These are phyloP conservation scores for Backusella westeae DNA, from an alignment of 192 early-diverging fungal genomes.

Conservation along the genomic window DNA sequence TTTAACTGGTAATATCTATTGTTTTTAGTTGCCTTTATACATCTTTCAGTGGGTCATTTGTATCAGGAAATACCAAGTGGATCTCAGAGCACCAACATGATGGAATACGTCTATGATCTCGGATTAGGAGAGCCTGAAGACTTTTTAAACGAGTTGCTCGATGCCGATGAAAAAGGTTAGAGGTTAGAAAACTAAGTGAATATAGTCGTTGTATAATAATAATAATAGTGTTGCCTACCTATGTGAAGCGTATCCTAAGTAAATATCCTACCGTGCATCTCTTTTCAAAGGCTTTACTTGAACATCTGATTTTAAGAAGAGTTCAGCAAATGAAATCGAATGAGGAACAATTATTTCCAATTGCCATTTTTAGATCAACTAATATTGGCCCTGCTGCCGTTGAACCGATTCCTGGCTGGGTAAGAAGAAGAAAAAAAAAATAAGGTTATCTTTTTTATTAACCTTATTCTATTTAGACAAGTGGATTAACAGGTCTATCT, in stretches of 20 bases:
- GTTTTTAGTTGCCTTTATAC: constrained; percentile 25
- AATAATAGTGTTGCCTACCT: constrained; percentile 6
- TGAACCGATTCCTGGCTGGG: constrained; percentile 33
- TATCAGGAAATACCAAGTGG: constrained; percentile 22
- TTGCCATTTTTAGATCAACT: constrained; percentile 28
- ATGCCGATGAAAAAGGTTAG: constrained; percentile 19
- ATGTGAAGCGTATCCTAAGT: constrained; percentile 14
- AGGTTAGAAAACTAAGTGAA: constrained; percentile 11
- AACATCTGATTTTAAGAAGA: constrained; percentile 42
- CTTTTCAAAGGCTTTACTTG: constrained; percentile 46
- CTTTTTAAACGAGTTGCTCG: constrained; percentile 19
- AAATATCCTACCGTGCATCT: constrained; percentile 47
- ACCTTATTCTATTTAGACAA: background rate
- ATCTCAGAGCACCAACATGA: background rate
- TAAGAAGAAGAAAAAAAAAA: background rate
- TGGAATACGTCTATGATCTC: constrained; percentile 30
- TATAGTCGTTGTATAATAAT: constrained; percentile 7
- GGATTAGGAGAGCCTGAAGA: constrained; percentile 28
- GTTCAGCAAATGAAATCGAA: constrained; percentile 22
- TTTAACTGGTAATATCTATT: background rate
- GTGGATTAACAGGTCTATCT: constrained; percentile 28
- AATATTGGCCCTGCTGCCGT: constrained; percentile 23
- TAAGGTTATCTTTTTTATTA: background rate
- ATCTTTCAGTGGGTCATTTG: constrained; percentile 25
- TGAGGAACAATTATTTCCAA: constrained; percentile 27